These are phyloP conservation scores for Hamigera avellanea DNA, from an alignment of 495 filamentous ascomycete genomes.

Conservation along the genomic window DNA sequence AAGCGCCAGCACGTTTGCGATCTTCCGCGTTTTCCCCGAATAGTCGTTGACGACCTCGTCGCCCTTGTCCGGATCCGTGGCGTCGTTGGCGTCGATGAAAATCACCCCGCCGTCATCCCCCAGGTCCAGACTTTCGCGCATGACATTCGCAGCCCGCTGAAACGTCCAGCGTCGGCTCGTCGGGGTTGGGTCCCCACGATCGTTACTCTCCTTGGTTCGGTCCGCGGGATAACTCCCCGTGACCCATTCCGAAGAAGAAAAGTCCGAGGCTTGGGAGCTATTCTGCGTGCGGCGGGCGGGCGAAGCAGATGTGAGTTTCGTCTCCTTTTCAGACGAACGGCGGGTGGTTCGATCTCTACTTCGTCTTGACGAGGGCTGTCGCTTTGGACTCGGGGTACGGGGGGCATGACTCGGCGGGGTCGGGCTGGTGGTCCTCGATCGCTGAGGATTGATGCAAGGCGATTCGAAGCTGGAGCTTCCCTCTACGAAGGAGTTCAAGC, in stretches of 20 bases:
- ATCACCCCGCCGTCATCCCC: conserved; percentile 28
- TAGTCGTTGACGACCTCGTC: not conserved
- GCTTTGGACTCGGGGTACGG: conserved; percentile 4
- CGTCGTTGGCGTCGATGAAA: conserved; percentile 16
- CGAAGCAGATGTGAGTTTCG: not conserved
- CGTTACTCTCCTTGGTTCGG: not conserved
- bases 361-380: conserved; percentile 1
- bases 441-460: not conserved
- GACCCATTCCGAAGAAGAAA: not conserved
- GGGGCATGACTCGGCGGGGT: not conserved
- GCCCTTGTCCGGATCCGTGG: not conserved
- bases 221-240: not conserved
- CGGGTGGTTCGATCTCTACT: not conserved
- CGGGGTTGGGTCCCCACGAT: not conserved
- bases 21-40: not conserved
- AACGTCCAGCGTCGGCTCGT: conserved; percentile 15
- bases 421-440: not conserved
- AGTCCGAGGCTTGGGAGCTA: not conserved
- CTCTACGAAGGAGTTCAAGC: conserved; percentile 44
- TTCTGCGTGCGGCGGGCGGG: not conserved
- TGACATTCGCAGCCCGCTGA: conserved; percentile 29
- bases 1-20: conserved; percentile 5
- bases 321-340: not conserved
- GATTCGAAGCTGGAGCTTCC: conserved; percentile 16
- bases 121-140: conserved; percentile 31